Base-by-base conservation (phyloP, 306 rosid species). In the Rosa persica region DNA sequence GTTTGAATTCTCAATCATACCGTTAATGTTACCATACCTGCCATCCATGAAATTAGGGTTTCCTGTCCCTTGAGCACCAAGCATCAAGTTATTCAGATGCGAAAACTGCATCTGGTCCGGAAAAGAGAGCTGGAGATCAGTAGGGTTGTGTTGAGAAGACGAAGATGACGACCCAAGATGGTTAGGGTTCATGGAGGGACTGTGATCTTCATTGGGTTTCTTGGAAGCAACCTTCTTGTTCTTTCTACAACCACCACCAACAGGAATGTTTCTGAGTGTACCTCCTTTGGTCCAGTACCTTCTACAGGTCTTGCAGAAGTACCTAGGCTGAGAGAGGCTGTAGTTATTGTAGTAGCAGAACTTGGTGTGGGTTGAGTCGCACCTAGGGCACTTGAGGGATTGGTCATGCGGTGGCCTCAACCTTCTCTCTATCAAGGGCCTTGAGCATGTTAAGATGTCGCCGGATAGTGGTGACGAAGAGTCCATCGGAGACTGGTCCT, bases 281-380 rank as follows among this genome's bases (percentile, higher is more conserved):
- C 99, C 99, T 0, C 99, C 99, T 83, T 93, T 90, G 36, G 99
- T 96, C 99, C 99, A 96, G 80, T 96, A 96, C 90, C 99, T 83
- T 40, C 99, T 79, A 60, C 98, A 96, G 1, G 99, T 86, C 81
- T 96, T 96, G 96, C 99, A 96, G 48, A 96, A 96, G 86, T 96
- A 96, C 83, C 98, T 84, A 8, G 98, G 99, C 83, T 96, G 99
- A 22, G 99, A 57, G 83, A 96, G 99, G 49, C 99, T 96, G 79
- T 96, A 96, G 75, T 96, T 96, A 90, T 96, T 96, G 94, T 96
- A 96, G 91, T 96, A 96, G 65, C 99, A 96, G 79, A 96, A 96
- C 73, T 96, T 96, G 80, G 99, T 96, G 88, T 93, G 98, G 1
- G 97, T 87, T 22, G 99, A 96, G 3, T 96, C 98, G 70, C 99